Percentiles rank a stretch among this genome's conserved stretches.
These are phyloP conservation scores for Cladosporium phlei DNA, from an alignment of 2,329 filamentous ascomycete genomes.

Conservation along the genomic window DNA sequence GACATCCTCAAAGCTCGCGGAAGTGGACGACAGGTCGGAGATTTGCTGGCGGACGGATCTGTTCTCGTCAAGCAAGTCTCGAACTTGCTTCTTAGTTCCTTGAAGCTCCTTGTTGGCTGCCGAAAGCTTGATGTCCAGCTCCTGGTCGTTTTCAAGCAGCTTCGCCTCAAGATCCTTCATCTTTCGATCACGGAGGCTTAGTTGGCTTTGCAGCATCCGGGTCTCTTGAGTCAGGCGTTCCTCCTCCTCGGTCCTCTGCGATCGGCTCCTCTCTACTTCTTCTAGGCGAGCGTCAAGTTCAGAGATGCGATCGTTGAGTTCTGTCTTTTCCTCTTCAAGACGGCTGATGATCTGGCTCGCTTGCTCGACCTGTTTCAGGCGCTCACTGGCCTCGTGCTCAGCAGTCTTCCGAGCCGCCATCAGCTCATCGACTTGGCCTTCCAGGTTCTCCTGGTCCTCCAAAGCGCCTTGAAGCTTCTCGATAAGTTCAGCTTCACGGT, in stretches of 20 bases:
- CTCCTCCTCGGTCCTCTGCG: constrained; percentile 71
- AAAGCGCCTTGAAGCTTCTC: constrained; percentile 90
- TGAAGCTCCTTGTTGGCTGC: constrained; percentile 75
- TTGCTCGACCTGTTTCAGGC: constrained; percentile 80
- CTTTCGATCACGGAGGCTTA: constrained; percentile 85
- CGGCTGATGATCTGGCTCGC: constrained; percentile 80
- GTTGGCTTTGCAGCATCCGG: constrained; percentile 84
- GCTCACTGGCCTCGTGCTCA: constrained; percentile 76
- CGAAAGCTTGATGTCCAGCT: constrained; percentile 79
- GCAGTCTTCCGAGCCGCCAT: constrained; percentile 84
- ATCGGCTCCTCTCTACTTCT: constrained; percentile 65
- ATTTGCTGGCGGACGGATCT: constrained; percentile 78
- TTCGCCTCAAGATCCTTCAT: constrained; percentile 80
- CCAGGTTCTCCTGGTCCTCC: constrained; percentile 87
- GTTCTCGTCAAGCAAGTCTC: constrained; percentile 74
- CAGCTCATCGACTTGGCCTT: constrained; percentile 86
- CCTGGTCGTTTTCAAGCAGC: constrained; percentile 78
- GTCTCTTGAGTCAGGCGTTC: constrained; percentile 75
- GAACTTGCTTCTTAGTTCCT: constrained; percentile 65
- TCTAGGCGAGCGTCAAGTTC: constrained; percentile 67
- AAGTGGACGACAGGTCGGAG: constrained; percentile 80
- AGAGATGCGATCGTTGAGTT: constrained; percentile 62
- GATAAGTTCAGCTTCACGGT: constrained; percentile 83
- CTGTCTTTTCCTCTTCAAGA: constrained; percentile 79
- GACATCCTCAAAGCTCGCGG: constrained; percentile 90